A percentile compares a stretch with the other conserved stretches of the same genome.
These are phyloP conservation scores for Blastobotrys apis DNA, from an alignment of 1,139 yeast genomes.

Conservation along the genomic window DNA sequence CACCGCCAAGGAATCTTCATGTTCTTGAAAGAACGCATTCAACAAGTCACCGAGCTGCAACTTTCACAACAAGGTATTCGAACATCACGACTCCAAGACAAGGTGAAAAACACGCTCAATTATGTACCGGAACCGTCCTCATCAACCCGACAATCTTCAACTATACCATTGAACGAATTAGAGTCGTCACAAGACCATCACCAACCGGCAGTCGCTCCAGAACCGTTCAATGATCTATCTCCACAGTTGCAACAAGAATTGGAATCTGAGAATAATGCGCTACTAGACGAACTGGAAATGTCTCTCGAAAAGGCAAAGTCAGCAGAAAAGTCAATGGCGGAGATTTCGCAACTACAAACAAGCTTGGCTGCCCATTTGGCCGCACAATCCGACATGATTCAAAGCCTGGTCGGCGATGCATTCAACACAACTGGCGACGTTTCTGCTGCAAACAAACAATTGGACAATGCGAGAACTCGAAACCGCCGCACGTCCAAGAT, in stretches of 20 bases:
- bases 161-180: constrained; percentile 1
- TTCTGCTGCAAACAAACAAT: constrained; percentile 65
- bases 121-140: constrained; percentile 17
- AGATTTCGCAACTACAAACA: constrained; percentile 72
- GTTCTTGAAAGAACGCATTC: constrained; percentile 32
- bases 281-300: constrained; percentile 60
- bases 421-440: constrained; percentile 67
- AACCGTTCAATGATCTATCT: constrained; percentile 34
- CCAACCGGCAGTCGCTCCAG: constrained; percentile 27
- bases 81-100: constrained; percentile 33
- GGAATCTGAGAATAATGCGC: constrained; percentile 66
- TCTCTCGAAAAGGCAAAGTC: constrained; percentile 38
- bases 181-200: no score
- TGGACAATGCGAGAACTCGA: constrained; percentile 64
- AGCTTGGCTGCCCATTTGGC: constrained; percentile 74
- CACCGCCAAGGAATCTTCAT: constrained; percentile 38
- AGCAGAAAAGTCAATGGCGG: constrained; percentile 75
- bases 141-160: background rate
- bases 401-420: constrained; percentile 63
- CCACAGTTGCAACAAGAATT: constrained; percentile 66
- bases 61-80: constrained; percentile 38
- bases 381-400: constrained; percentile 70
- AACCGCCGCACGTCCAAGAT: constrained; percentile 69
- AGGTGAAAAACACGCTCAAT: constrained; percentile 29
- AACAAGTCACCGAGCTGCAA: constrained; percentile 33